Base-by-base conservation (phyloP, 257 asterid genomes). In the Salvia hispanica region DNA sequence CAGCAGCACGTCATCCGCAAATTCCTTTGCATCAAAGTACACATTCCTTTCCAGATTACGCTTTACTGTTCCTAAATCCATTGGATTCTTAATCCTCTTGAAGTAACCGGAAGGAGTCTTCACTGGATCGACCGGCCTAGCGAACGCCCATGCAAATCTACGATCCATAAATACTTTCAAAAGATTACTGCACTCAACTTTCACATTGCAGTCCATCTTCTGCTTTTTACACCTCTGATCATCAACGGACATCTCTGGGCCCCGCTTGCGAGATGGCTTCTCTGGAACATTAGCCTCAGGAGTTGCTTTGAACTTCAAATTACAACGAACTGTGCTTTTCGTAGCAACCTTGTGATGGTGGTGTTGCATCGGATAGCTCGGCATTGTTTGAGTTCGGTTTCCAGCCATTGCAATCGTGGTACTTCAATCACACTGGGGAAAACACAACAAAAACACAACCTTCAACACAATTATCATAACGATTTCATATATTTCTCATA, bases 71-170 rank as follows among this genome's bases (percentile, higher is more conserved):
- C 31, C 31, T 25, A 25, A 25, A 25, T 25, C 31, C 31, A 25
- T 92, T 3, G 98, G 98, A 9, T 79, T 12, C 6, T 77, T 59
- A 47, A 92, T 76, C 57, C 87, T 68, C 6, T 76, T 50, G 37
- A 86, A 87, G 62, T 92, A 92, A 76, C 87, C 96, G 13, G 98
- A 2, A 15, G 98, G 98, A 64, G 89, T 87, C 2, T 50, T 59
- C 64, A 75, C 87, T 25, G 97, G 98, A 76, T 92, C 97, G 48
- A 92, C 96, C 3, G 98, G 97, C 37, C 67, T 10, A 10, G 25
- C 71, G 78, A 92, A 92, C 58, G 76, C 25, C 77, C 67, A 70
- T 43, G 80, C 87, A 43, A 5, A 5, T 34, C 18, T 74, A 58
- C 86, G 92, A 47, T 4, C 62, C 77, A 82, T 60, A 85, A 92